Evolutionary conservation across 1,284 basidiomycete genomes (phyloP), one percentile per base, ranked within the genome.

Genomic region (Fomitiporia mediterranea): DNA sequence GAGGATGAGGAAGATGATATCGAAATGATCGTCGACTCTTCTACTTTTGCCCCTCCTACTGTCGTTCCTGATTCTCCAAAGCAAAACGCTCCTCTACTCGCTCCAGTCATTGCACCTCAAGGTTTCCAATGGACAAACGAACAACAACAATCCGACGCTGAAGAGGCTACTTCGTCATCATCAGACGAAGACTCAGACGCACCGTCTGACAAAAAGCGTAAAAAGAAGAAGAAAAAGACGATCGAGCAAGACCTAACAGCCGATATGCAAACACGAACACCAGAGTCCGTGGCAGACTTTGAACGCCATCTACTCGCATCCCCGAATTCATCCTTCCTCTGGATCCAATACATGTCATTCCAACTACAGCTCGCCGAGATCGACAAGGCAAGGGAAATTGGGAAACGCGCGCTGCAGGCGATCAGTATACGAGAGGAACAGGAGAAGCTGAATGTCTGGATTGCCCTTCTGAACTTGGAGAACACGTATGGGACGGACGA

Each of bases 291-390:
- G 56, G 82, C 89, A 46, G 96, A 99, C 68, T 99, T 98, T 66
- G 97, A 99, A 72, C 86, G 97, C 13, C 75, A 94, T 19, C 80
- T 99, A 34, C 79, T 98, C 27, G 91, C 92, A n/a, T 96, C 95
- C 0, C 97, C 97, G 3, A 94, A 98, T 70, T 98, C 94, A 11
- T 99, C 98, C 0, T 98, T 89, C 73, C 80, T 99, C 39, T 99
- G 97, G 97, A 89, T 99, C 60, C 96, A 98, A 70, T 99, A 96
- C 71, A 98, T 99, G 93, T 96, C 95, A 4, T 97, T 98, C 82
- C 92, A 96, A 63, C 78, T 99, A 3, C 93, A 95, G 64, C 82
- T 99, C 13, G 94, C 94, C 42, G 96, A 99, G 71, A 79, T 98
- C 43, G 94, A 95, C 64, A 94, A 94, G 71, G 97, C 96, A 13